Percentiles rank a stretch among this genome's conserved stretches.
These are phyloP conservation scores for Morella rubra DNA, from an alignment of 306 rosid genomes.

Conservation along the genomic window DNA sequence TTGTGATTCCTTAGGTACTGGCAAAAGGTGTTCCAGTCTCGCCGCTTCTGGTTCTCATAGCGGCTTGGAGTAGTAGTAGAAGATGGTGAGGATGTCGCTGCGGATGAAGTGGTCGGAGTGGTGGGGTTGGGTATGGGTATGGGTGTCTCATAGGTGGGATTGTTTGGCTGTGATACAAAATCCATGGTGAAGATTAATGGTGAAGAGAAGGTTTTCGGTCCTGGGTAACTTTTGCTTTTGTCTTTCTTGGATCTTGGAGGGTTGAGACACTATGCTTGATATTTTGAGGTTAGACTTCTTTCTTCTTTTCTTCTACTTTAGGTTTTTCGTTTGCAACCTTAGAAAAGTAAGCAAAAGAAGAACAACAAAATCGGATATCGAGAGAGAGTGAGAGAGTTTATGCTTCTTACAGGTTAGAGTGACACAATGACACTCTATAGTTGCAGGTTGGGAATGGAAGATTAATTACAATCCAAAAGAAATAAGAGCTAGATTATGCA, in stretches of 20 bases:
- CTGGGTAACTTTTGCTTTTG: background rate
- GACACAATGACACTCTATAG: background rate
- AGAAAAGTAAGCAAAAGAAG: background rate
- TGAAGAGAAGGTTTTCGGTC: background rate
- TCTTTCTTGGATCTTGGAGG: background rate
- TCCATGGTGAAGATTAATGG: slow-evolving; percentile 47
- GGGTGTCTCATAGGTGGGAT: slow-evolving; percentile 18
- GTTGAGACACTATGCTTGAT: background rate
- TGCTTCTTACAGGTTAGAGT: background rate
- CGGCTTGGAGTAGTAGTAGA: slow-evolving; percentile 58
- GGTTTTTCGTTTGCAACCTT: slow-evolving; percentile 30
- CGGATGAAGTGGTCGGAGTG: background rate
- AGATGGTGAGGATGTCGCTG: slow-evolving; percentile 13
- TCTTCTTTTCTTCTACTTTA: background rate
- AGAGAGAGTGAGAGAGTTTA: slow-evolving; percentile 14
- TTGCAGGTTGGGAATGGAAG: background rate
- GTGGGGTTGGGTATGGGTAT: background rate
- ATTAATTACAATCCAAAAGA: background rate
- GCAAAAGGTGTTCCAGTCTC: slow-evolving; percentile 98
- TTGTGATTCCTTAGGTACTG: slow-evolving; percentile 81
- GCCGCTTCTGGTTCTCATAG: slow-evolving; percentile 86
- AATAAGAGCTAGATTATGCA: slow-evolving; percentile 32
- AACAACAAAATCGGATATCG: background rate
- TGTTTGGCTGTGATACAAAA: slow-evolving; percentile 49
- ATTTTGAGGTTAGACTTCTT: background rate